These are phyloP conservation scores for Podosphaera fusca DNA, from an alignment of 2,329 filamentous ascomycete species.

Conservation along the genomic window DNA sequence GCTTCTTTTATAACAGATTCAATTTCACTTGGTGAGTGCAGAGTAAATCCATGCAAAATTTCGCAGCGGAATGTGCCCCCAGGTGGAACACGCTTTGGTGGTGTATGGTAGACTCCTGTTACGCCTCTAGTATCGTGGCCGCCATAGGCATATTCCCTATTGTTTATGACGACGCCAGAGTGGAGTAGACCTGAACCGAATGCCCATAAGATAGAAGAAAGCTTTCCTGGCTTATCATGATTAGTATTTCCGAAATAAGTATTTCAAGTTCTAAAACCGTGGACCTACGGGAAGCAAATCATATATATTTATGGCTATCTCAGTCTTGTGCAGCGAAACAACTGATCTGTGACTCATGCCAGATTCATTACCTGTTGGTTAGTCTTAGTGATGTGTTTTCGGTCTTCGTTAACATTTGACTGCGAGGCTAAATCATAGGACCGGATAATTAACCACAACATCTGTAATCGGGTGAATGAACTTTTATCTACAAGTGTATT, in stretches of 20 bases:
- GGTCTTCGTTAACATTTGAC: too few species aligned
- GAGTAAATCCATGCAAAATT: slow-evolving; percentile 59
- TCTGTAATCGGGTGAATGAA: too few species aligned
- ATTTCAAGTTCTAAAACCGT: background rate
- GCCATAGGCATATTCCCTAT: slow-evolving; percentile 65
- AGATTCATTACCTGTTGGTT: background rate
- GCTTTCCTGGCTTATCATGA: slow-evolving; percentile 35
- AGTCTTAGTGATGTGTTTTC: background rate
- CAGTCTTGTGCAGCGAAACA: slow-evolving; percentile 45
- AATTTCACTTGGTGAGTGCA: slow-evolving; percentile 44
- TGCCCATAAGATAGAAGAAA: slow-evolving; percentile 58
- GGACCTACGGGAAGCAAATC: slow-evolving; percentile 43
- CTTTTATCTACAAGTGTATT: too few species aligned
- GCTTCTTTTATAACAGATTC: slow-evolving; percentile 43
- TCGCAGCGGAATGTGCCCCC: slow-evolving; percentile 55
- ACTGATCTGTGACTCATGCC: slow-evolving; percentile 38
- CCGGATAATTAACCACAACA: too few species aligned
- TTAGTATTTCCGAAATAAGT: background rate
- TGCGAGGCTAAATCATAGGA: too few species aligned
- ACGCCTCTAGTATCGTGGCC: slow-evolving; percentile 48
- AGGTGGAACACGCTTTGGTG: slow-evolving; percentile 46
- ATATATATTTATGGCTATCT: slow-evolving; percentile 57
- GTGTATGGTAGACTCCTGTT: slow-evolving; percentile 70
- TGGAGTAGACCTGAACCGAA: slow-evolving; percentile 58
- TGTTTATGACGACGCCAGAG: slow-evolving; percentile 61